Base-by-base conservation (phyloP, 176 grass and related monocot genomes). In the Oryza glumipatula region DNA sequence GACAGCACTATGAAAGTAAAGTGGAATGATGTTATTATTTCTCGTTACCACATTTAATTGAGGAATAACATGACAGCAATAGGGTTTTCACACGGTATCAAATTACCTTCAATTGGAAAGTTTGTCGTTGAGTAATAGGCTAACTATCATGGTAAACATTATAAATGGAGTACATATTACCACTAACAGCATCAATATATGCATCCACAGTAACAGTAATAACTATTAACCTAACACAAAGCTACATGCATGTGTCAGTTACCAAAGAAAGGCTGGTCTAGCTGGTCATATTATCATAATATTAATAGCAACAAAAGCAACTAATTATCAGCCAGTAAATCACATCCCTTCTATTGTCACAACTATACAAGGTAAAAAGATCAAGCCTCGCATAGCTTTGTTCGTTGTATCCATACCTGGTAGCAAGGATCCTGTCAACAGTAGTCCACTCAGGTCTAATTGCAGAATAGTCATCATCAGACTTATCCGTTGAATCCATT, bases 401-500 rank as follows among this genome's bases (percentile, higher is more conserved):
- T 82, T 80, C 48, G 21, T 45, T 69, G 28, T 77, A 46, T 44
- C 19, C 49, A 67, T 77, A 99, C 97, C 97, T 99, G 94, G 84
- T 96, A 65, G 84, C 3, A 61, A 99, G 86, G 79, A 99, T 94
- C 77, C 94, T 90, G 69, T 99, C 94, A 65, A 99, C 94, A 76
- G 92, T 87, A 30, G 92, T 99, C 97, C 97, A 99, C 83, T 99
- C 97, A 60, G 94, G 88, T 85, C 97, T 91, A 74, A 99, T 89
- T 30, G 94, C 77, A 86, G 83, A 84, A 81, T 45, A 94, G n/a
- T 99, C 97, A 68, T 99, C 97, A 49, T 96, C 97, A 82, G 86
- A 88, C 64, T 89, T 99, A 60, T 96, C 90, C 54, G 86, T 67
- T 12, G 64, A 81, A 74, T 96, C 97, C 51, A 85, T 44, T 65